phyloP scores from a whole-genome alignment of 306 rosid species.

The Pyrus communis region DNA sequence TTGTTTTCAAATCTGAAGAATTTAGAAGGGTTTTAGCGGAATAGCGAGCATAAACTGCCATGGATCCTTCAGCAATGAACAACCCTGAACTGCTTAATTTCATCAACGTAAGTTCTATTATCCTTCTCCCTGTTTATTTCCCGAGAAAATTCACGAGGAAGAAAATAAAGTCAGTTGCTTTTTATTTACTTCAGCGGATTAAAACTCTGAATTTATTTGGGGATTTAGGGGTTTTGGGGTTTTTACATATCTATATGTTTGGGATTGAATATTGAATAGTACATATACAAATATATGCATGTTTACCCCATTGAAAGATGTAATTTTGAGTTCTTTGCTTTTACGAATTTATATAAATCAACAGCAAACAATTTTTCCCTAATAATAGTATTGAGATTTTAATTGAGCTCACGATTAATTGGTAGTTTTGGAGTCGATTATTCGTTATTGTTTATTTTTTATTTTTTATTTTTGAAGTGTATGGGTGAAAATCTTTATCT shows the following conservation, averaged over 20 bases:
- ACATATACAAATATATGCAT: not conserved
- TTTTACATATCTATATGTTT: not conserved
- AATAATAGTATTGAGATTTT: not conserved
- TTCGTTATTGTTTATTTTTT: not conserved
- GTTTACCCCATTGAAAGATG: not conserved
- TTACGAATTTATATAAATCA: not conserved
- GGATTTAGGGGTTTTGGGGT: not conserved
- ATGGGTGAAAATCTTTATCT: not conserved
- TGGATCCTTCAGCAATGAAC: conserved; percentile 66
- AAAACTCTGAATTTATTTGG: not conserved
- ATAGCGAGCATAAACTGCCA: conserved; percentile 10
- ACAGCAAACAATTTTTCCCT: not conserved
- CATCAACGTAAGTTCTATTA: conserved; percentile 48
- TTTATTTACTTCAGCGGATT: not conserved
- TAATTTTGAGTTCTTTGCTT: not conserved
- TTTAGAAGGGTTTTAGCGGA: conserved; percentile 2
- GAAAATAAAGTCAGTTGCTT: not conserved
- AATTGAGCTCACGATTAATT: not conserved
- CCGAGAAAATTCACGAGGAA: not conserved
- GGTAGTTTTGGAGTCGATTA: not conserved
- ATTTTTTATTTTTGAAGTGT: not conserved
- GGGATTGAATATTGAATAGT: not conserved
- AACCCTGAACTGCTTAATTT: conserved; percentile 57
- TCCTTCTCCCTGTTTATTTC: not conserved
- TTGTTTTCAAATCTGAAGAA: not conserved